These are phyloP conservation scores for Heliocybe sulcata DNA, from an alignment of 1,284 basidiomycete species.

Conservation along the genomic window DNA sequence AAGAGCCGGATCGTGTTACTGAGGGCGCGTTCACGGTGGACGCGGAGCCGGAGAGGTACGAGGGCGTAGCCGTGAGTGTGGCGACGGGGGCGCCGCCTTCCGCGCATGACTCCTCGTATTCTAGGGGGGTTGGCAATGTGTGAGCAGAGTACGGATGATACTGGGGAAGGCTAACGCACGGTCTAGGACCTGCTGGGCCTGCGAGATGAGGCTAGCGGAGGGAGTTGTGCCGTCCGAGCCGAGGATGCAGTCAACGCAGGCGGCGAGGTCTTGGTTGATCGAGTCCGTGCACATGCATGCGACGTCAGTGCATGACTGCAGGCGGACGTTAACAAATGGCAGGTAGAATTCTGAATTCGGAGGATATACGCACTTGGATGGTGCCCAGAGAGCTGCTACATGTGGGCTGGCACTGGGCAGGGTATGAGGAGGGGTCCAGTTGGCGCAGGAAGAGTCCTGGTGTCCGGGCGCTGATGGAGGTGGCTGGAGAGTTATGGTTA, in stretches of 20 bases:
- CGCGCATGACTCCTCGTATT: neutral
- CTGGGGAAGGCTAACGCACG: neutral
- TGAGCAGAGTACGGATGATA: too few species aligned
- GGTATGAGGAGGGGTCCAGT: neutral
- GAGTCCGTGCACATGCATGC: neutral
- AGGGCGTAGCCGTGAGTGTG: neutral
- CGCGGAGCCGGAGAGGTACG: neutral
- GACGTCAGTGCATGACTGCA: neutral
- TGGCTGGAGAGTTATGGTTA: too few species aligned
- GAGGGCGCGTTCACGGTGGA: neutral
- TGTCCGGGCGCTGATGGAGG: neutral
- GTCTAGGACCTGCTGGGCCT: neutral
- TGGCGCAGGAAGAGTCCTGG: neutral
- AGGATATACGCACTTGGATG: neutral
- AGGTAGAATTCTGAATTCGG: neutral
- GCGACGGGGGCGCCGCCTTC: neutral
- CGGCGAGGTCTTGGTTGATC: neutral
- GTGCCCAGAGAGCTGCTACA: neutral
- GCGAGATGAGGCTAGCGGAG: neutral
- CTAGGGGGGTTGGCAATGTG: neutral
- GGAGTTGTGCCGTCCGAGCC: neutral
- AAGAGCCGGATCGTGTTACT: neutral
- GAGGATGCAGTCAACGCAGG: neutral
- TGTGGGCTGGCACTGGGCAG: neutral
- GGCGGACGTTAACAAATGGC: neutral